Percentiles rank a stretch among this genome's conserved stretches.
phyloP scores from a whole-genome alignment of 345 rosid species.

The Physaria fendleri region DNA sequence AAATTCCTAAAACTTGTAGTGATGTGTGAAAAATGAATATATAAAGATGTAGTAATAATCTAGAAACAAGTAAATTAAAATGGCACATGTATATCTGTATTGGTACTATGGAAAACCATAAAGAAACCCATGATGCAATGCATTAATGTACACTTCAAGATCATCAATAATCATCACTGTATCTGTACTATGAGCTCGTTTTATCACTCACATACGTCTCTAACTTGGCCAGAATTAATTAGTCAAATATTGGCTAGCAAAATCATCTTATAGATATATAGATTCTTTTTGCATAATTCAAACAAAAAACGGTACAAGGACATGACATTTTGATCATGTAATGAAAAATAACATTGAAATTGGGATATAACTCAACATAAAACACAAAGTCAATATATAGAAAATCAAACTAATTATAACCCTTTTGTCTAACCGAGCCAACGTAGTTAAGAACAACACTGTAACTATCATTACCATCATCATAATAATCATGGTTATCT shows the following conservation, averaged over 20 bases:
- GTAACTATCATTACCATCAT: constrained; percentile 25
- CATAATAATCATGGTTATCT: not conserved
- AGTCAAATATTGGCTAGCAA: constrained; percentile 2
- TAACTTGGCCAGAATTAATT: not conserved
- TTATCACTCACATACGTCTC: not conserved
- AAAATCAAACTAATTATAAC: constrained; percentile 31
- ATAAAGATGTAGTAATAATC: not conserved
- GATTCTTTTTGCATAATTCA: constrained; percentile 41
- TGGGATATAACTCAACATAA: constrained; percentile 37
- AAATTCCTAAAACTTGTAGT: no score
- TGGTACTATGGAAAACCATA: constrained; percentile 19
- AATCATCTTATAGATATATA: constrained; percentile 46
- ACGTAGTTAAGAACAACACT: constrained; percentile 29
- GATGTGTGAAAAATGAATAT: not conserved
- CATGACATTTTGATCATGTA: constrained; percentile 30
- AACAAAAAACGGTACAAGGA: constrained; percentile 11
- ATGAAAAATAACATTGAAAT: constrained; percentile 47
- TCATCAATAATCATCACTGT: constrained; percentile 7
- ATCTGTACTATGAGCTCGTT: constrained; percentile 13
- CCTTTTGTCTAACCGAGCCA: constrained; percentile 20
- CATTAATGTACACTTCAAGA: constrained; percentile 23
- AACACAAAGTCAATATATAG: constrained; percentile 24
- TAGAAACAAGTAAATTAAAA: not conserved
- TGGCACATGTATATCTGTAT: not conserved
- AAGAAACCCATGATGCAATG: constrained; percentile 12